Conservation (phyloP, 768 basidiomycete species). For the Pleurotus eryngii region DNA sequence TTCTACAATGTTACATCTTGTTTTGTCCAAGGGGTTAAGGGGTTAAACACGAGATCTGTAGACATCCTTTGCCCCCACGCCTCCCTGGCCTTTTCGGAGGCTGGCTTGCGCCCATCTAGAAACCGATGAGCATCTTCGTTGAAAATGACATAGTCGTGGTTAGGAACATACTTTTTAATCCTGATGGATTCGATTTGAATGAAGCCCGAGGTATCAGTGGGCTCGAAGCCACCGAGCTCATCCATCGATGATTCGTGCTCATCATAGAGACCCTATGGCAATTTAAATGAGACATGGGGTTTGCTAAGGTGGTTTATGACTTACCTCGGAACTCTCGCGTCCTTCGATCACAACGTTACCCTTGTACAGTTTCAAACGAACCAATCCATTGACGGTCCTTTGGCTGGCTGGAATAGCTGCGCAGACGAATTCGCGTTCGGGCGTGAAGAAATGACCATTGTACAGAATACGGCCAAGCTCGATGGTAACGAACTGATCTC, state of each 20-base stretch:
- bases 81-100: slow-evolving; percentile 78
- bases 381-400: slow-evolving; percentile 92
- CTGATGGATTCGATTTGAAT: slow-evolving; percentile 97
- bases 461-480: slow-evolving; percentile 90
- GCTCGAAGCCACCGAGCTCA: slow-evolving; percentile 97
- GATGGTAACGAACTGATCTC: slow-evolving; percentile 93
- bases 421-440: slow-evolving; percentile 93
- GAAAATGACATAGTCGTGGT: background rate
- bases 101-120: slow-evolving; percentile 85
- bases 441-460: slow-evolving; percentile 99
- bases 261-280: slow-evolving; percentile 82
- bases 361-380: slow-evolving; percentile 90
- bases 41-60: slow-evolving; percentile 61
- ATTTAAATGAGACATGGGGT: background rate
- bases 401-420: slow-evolving; percentile 91
- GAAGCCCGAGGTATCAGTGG: slow-evolving; percentile 92
- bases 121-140: slow-evolving; percentile 5
- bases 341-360: slow-evolving; percentile 96
- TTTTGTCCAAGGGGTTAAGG: background rate
- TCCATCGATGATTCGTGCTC: slow-evolving; percentile 97
- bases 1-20: background rate
- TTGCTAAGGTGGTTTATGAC: slow-evolving; percentile 3
- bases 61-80: slow-evolving; percentile 75
- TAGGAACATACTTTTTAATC: slow-evolving; percentile 81
- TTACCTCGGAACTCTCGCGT: slow-evolving; percentile 79